A percentile compares a stretch with the other conserved stretches of the same genome.
Evolutionary conservation across 2,329 filamentous ascomycete genomes (phyloP).

Genomic region (Penicillium fuscoglaucum): DNA sequence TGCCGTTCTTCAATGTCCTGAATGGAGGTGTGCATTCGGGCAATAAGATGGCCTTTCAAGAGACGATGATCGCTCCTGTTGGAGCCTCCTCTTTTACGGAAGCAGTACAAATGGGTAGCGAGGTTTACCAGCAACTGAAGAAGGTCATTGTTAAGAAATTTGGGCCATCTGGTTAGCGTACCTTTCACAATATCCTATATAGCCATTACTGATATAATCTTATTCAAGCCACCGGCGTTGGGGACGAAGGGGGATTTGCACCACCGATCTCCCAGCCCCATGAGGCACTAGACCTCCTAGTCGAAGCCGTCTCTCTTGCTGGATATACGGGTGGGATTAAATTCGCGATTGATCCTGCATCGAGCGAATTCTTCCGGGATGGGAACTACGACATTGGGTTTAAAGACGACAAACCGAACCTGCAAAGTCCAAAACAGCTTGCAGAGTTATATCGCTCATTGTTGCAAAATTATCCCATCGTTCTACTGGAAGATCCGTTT

Average conservation of each 20-base stretch:
- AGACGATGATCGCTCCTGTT: constrained; percentile 18
- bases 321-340: constrained; percentile 38
- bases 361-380: constrained; percentile 40
- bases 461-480: constrained; percentile 40
- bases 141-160: constrained; percentile 35
- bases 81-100: constrained; percentile 10
- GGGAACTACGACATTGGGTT: constrained; percentile 42
- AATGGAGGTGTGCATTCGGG: constrained; percentile 51
- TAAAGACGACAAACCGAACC: constrained; percentile 33
- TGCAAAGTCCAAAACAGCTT: constrained; percentile 30
- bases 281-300: constrained; percentile 39
- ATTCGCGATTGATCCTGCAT: constrained; percentile 46
- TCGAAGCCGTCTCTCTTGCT: constrained; percentile 26
- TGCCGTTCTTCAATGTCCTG: constrained; percentile 60
- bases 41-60: constrained; percentile 55
- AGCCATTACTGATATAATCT: background rate
- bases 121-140: constrained; percentile 36
- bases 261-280: constrained; percentile 38
- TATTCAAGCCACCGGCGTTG: constrained; percentile 29
- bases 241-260: constrained; percentile 42
- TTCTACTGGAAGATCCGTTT: constrained; percentile 46
- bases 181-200: background rate
- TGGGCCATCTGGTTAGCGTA: constrained; percentile 25
- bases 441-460: constrained; percentile 34
- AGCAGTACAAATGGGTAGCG: constrained; percentile 32